These are phyloP conservation scores for Coelastrella sp. DNA, from an alignment of 139 green algal genomes.

Conservation along the genomic window DNA sequence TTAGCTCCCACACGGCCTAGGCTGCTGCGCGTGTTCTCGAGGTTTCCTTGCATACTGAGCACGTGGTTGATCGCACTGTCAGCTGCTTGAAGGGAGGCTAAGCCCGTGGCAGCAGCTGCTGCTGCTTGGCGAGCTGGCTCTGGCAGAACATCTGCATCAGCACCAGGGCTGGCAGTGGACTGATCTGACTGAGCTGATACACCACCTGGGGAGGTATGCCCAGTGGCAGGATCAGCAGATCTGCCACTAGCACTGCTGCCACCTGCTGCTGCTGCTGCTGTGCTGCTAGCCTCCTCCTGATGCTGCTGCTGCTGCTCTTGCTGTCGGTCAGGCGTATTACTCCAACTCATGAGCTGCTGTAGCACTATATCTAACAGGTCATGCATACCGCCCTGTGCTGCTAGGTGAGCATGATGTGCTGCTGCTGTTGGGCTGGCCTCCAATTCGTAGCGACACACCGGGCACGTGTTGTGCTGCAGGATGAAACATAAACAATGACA, in stretches of 20 bases:
- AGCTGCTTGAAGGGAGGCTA: neutral
- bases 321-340: neutral
- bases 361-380: conserved; percentile 23
- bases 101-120: neutral
- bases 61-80: conserved; percentile 15
- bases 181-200: no score
- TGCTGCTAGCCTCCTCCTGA: neutral
- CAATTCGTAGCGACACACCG: conserved; percentile 22
- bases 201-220: no score
- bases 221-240: neutral
- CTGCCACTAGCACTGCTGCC: neutral
- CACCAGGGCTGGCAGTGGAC: no score
- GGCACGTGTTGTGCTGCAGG: conserved; percentile 34
- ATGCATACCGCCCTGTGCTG: neutral
- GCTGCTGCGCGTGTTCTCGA: neutral
- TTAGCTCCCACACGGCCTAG: conserved; percentile 3
- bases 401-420: neutral
- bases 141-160: no score
- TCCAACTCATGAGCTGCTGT: conserved; percentile 28
- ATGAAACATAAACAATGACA: neutral
- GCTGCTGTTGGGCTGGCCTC: conserved; percentile 10
- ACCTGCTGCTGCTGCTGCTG: neutral
- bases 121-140: neutral
- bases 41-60: conserved; percentile 1
- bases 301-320: neutral